Evolutionary conservation across 257 asterid genomes (phyloP).

Genomic region (Lithospermum erythrorhizon): DNA sequence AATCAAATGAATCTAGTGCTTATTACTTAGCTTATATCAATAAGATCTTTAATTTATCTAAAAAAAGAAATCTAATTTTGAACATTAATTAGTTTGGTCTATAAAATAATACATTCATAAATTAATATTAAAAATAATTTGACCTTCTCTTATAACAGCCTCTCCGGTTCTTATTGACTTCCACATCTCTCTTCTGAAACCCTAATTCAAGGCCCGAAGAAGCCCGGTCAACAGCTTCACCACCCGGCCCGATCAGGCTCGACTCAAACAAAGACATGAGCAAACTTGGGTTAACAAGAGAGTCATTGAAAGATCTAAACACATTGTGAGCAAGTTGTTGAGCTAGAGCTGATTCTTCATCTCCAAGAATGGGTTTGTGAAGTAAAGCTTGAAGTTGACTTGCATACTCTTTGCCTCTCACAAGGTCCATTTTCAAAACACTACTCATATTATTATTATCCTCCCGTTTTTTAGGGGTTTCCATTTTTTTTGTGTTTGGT

Average conservation of each 20-base stretch:
- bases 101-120: too few species aligned
- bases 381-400: constrained; percentile 34
- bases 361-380: constrained; percentile 6
- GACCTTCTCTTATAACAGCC: constrained; percentile 71
- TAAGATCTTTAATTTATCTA: too few species aligned
- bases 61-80: too few species aligned
- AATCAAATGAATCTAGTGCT: too few species aligned
- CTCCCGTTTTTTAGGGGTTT: not conserved
- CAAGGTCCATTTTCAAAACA: constrained; percentile 19
- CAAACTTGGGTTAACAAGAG: constrained; percentile 24
- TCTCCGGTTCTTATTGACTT: constrained; percentile 36
- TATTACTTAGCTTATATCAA: too few species aligned
- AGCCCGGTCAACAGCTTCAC: constrained; percentile 2
- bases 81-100: too few species aligned
- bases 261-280: constrained; percentile 3
- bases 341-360: constrained; percentile 11
- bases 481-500: not conserved
- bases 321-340: constrained; percentile 22
- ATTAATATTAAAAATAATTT: too few species aligned
- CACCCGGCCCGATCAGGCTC: constrained; percentile 27
- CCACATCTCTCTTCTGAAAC: constrained; percentile 15
- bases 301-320: constrained; percentile 30
- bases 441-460: too few species aligned
- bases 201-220: not conserved
- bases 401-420: constrained; percentile 30